These are phyloP conservation scores for Lichenothelia convexa DNA, from an alignment of 495 filamentous ascomycete species.

Conservation along the genomic window DNA sequence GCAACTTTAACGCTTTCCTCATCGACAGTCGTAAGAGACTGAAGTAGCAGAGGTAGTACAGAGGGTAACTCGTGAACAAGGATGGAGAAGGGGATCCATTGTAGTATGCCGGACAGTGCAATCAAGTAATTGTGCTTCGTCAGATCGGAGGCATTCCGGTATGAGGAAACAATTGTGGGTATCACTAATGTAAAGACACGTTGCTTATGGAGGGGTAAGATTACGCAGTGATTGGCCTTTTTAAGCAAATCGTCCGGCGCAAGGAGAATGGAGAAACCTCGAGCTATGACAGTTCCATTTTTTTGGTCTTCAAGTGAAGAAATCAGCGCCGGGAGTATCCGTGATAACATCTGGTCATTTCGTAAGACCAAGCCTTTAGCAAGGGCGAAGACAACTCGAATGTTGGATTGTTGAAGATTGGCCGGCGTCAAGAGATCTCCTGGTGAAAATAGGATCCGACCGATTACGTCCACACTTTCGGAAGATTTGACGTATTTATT, in stretches of 20 bases:
- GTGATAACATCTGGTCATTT: constrained; percentile 16
- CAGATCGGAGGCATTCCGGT: constrained; percentile 27
- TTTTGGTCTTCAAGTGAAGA: constrained; percentile 32
- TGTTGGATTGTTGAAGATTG: constrained; percentile 18
- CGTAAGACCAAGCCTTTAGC: constrained; percentile 23
- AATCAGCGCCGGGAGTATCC: constrained; percentile 34
- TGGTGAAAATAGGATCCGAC: constrained; percentile 16
- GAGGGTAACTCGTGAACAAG: constrained; percentile 40
- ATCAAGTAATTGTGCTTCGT: constrained; percentile 46
- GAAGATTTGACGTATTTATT: constrained; percentile 46
- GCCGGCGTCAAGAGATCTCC: constrained; percentile 11
- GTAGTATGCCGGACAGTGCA: constrained; percentile 46
- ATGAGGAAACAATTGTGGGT: constrained; percentile 36
- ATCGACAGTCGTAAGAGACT: constrained; percentile 32
- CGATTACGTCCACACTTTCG: constrained; percentile 18
- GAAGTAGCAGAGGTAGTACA: constrained; percentile 49
- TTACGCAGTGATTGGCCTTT: constrained; percentile 41
- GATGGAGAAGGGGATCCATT: constrained; percentile 38
- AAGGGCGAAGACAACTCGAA: constrained; percentile 23
- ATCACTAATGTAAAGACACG: constrained; percentile 43
- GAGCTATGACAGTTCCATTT: constrained; percentile 29
- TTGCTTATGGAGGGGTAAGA: constrained; percentile 47
- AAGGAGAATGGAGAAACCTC: constrained; percentile 42
- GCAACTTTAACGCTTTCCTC: constrained; percentile 44
- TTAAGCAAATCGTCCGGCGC: constrained; percentile 47